Percentiles rank a stretch among this genome's conserved stretches.
Evolutionary conservation across 2,329 filamentous ascomycete species (phyloP).

Genomic region (Fusarium buxicola): DNA sequence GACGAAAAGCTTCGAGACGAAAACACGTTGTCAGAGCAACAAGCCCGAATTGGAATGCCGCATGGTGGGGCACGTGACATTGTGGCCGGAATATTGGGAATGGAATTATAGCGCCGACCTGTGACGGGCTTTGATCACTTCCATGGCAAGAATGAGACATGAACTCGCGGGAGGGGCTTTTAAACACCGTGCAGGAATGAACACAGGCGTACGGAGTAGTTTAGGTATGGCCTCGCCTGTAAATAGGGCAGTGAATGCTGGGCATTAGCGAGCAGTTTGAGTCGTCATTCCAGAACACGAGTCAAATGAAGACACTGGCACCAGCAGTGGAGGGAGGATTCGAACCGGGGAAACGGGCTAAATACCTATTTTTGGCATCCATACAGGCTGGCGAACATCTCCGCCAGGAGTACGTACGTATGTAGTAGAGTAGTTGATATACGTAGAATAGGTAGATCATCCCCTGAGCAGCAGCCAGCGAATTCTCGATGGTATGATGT

Average conservation of each 20-base stretch:
- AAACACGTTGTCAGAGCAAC: slow-evolving; percentile 35
- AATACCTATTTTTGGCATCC: slow-evolving; percentile 23
- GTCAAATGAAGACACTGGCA: background rate
- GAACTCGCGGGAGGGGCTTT: slow-evolving; percentile 1
- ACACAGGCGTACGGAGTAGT: background rate
- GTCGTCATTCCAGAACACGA: slow-evolving; percentile 16
- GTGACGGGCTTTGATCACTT: background rate
- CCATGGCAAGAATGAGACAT: background rate
- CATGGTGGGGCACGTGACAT: slow-evolving; percentile 24
- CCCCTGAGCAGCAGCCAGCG: background rate
- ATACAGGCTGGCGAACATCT: slow-evolving; percentile 2
- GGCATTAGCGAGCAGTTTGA: background rate
- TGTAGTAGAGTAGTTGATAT: background rate
- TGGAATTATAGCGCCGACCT: background rate
- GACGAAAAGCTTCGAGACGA: too few relatives aligned
- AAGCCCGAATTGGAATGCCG: slow-evolving; percentile 11
- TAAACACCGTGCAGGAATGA: background rate
- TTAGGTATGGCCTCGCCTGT: background rate
- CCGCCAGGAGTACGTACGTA: background rate
- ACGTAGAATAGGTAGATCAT: background rate
- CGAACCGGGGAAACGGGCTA: slow-evolving; percentile 2
- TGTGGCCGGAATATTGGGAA: background rate
- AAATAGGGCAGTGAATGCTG: background rate
- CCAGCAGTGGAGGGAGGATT: slow-evolving; percentile 4
- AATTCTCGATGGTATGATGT: background rate